phyloP scores from a whole-genome alignment of 2,329 filamentous ascomycete genomes.

The Colletotrichum lini region DNA sequence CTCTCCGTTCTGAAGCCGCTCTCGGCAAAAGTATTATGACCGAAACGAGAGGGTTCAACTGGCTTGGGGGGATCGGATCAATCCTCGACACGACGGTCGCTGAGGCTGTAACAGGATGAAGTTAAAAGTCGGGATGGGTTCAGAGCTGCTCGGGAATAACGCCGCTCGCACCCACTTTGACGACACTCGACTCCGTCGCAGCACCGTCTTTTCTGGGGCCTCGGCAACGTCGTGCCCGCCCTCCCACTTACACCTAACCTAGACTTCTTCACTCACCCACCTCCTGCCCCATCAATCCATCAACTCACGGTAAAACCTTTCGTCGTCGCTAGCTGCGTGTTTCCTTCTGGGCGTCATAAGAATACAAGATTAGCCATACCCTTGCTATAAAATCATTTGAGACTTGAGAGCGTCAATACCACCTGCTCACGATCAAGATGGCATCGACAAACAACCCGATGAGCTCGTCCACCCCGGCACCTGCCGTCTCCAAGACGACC shows the following conservation, averaged over 20 bases:
- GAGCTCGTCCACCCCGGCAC: slow-evolving; percentile 54
- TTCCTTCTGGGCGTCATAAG: neutral
- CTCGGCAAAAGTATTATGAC: no score
- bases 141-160: slow-evolving; percentile 3
- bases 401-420: neutral
- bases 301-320: neutral
- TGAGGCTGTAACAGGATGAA: neutral
- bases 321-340: neutral
- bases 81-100: neutral
- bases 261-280: neutral
- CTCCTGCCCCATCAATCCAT: neutral
- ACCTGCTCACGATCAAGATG: slow-evolving; percentile 46
- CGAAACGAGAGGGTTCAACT: neutral
- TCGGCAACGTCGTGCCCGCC: slow-evolving; percentile 28
- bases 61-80: neutral
- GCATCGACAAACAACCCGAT: slow-evolving; percentile 44
- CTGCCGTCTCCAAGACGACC: slow-evolving; percentile 73
- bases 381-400: neutral
- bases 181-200: neutral
- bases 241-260: slow-evolving; percentile 19
- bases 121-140: neutral
- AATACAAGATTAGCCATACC: neutral
- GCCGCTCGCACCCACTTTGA: slow-evolving; percentile 22
- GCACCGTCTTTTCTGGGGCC: slow-evolving; percentile 24
- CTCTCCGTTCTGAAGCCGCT: neutral